A percentile compares a stretch with the other conserved stretches of the same genome.
These are phyloP conservation scores for Sclerotinia nivalis DNA, from an alignment of 2,329 filamentous ascomycete genomes.

Conservation along the genomic window DNA sequence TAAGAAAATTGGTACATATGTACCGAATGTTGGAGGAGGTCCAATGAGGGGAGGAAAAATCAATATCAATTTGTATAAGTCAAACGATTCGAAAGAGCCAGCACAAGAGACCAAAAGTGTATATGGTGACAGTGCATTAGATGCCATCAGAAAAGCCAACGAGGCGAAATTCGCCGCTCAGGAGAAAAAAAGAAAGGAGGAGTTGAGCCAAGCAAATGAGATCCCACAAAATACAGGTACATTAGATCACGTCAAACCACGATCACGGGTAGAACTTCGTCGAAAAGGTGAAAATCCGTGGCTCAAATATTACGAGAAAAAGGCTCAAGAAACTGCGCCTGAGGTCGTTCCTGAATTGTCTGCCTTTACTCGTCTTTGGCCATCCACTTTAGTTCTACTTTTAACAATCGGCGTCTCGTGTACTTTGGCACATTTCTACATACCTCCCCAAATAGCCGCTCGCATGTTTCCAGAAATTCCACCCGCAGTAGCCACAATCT, in stretches of 20 bases:
- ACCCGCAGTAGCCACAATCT: constrained; percentile 64
- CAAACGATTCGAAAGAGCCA: neutral
- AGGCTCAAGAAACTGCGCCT: constrained; percentile 51
- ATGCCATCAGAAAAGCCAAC: constrained; percentile 56
- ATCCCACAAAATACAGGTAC: constrained; percentile 36
- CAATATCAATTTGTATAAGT: constrained; percentile 13
- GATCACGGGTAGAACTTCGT: constrained; percentile 35
- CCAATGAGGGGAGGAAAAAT: constrained; percentile 7
- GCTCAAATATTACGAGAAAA: constrained; percentile 42
- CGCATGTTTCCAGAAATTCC: constrained; percentile 62
- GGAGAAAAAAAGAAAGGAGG: constrained; percentile 47
- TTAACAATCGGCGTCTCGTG: constrained; percentile 49
- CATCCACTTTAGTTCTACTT: constrained; percentile 52
- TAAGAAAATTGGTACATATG: constrained; percentile 37
- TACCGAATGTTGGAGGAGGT: constrained; percentile 33
- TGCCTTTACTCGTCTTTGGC: constrained; percentile 55
- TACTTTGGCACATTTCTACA: constrained; percentile 52
- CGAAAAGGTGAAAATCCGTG: constrained; percentile 36
- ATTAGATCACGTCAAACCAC: constrained; percentile 29
- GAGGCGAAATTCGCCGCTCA: constrained; percentile 49
- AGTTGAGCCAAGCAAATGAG: constrained; percentile 46
- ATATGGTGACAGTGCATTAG: constrained; percentile 59
- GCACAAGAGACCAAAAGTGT: constrained; percentile 44
- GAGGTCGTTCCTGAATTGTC: constrained; percentile 54
- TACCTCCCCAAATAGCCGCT: constrained; percentile 49